These are phyloP conservation scores for Lunasporangiospora selenospora DNA, from an alignment of 192 early-diverging fungal genomes.

Conservation along the genomic window DNA sequence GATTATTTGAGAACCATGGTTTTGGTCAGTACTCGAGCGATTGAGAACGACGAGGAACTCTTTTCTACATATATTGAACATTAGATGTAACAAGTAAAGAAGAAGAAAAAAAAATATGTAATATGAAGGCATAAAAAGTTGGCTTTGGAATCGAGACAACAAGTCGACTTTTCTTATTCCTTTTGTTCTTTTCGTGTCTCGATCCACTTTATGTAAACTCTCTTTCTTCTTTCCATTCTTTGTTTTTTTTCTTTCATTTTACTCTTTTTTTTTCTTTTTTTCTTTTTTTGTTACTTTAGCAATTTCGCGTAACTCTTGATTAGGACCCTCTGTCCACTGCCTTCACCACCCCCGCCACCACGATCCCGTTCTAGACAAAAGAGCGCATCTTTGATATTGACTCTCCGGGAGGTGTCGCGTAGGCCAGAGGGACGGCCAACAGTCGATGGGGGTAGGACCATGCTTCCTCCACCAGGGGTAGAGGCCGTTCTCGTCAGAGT, in stretches of 20 bases:
- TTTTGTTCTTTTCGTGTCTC: neutral
- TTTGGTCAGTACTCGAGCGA: conserved; percentile 31
- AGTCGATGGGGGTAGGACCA: conserved; percentile 27
- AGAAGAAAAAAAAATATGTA: neutral
- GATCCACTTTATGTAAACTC: too few relatives aligned
- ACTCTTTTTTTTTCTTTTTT: neutral
- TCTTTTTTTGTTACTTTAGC: conserved; percentile 26
- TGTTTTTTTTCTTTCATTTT: conserved; percentile 17
- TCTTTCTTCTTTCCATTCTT: neutral
- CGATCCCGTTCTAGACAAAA: conserved; percentile 77
- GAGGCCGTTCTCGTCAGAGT: too few relatives aligned
- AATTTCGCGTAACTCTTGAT: conserved; percentile 57
- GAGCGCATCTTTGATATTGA: conserved; percentile 76
- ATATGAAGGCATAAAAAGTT: neutral
- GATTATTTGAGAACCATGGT: conserved; percentile 39
- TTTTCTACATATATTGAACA: conserved; percentile 57
- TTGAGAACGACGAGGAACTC: conserved; percentile 46
- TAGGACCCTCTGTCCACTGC: conserved; percentile 49
- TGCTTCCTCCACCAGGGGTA: conserved; percentile 6
- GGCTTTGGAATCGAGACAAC: too few relatives aligned
- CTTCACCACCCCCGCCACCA: conserved; percentile 49
- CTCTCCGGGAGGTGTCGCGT: conserved; percentile 31
- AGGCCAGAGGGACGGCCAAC: conserved; percentile 23
- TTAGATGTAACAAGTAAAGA: too few relatives aligned
- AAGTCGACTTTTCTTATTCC: neutral